These are phyloP conservation scores for Mortierella hygrophila DNA, from an alignment of 192 early-diverging fungal species.

Conservation along the genomic window DNA sequence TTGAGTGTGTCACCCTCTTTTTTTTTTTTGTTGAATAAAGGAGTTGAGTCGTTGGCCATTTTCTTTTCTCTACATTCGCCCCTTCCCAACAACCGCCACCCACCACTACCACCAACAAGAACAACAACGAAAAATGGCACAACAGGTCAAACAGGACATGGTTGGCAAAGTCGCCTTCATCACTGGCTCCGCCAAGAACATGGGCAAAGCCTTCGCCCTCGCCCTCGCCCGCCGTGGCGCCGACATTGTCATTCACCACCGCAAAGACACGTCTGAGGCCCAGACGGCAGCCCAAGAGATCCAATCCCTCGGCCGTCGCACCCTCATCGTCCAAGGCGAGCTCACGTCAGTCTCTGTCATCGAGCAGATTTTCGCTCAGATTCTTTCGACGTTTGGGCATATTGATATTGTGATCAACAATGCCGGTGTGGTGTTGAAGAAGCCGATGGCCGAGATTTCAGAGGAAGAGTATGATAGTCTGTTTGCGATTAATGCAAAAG, in stretches of 20 bases:
- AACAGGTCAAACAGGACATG: constrained; percentile 25
- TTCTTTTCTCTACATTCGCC: not conserved
- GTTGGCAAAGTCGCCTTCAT: constrained; percentile 59
- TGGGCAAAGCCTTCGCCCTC: constrained; percentile 47
- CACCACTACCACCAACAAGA: not conserved
- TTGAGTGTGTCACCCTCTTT: not conserved
- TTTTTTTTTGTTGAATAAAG: not conserved
- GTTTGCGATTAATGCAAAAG: constrained; percentile 57
- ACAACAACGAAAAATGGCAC: not conserved
- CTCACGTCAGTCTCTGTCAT: constrained; percentile 39
- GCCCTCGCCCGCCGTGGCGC: constrained; percentile 49
- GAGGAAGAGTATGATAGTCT: constrained; percentile 53
- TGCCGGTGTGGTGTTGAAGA: constrained; percentile 48
- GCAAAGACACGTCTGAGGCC: constrained; percentile 36
- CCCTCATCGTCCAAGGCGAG: constrained; percentile 49
- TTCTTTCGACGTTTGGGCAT: constrained; percentile 32
- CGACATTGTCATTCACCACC: constrained; percentile 56
- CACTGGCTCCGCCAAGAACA: constrained; percentile 55
- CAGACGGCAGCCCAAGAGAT: constrained; percentile 33
- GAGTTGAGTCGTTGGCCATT: not conserved
- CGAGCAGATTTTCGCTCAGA: constrained; percentile 44
- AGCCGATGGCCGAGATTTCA: constrained; percentile 37
- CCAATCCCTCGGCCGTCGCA: constrained; percentile 42
- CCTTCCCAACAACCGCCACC: not conserved
- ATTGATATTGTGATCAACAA: constrained; percentile 61